phyloP scores from a whole-genome alignment of 2,329 filamentous ascomycete genomes.

The Penicillium griseofulvum region DNA sequence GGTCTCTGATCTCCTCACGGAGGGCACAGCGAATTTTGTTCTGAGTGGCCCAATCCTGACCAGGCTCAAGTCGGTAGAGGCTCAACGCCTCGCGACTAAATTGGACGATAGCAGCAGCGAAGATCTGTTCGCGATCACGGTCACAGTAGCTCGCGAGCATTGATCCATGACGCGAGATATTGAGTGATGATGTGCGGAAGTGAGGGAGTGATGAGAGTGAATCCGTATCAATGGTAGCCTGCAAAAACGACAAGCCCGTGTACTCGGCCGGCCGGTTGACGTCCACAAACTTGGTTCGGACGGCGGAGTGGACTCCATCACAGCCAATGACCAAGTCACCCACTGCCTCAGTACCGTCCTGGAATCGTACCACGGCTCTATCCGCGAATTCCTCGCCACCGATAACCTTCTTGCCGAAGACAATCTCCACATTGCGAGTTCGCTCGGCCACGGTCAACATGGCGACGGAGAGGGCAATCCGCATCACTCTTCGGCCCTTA shows the following conservation, averaged over 20 bases:
- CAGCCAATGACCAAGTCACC: slow-evolving; percentile 42
- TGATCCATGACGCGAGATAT: slow-evolving; percentile 39
- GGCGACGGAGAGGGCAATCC: slow-evolving; percentile 42
- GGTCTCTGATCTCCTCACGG: slow-evolving; percentile 34
- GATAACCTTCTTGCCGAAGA: slow-evolving; percentile 44
- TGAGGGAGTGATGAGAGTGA: slow-evolving; percentile 30
- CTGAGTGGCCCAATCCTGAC: slow-evolving; percentile 36
- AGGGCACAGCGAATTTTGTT: slow-evolving; percentile 36
- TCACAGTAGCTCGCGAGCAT: slow-evolving; percentile 43
- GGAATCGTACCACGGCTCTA: slow-evolving; percentile 36
- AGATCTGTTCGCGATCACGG: slow-evolving; percentile 36
- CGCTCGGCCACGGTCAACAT: slow-evolving; percentile 42
- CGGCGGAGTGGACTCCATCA: slow-evolving; percentile 43
- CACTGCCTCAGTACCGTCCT: slow-evolving; percentile 34
- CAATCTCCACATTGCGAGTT: slow-evolving; percentile 36
- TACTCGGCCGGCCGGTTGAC: slow-evolving; percentile 37
- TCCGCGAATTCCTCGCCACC: slow-evolving; percentile 34
- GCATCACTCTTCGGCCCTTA: slow-evolving; percentile 43
- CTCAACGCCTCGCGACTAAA: slow-evolving; percentile 31
- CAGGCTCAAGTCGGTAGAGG: slow-evolving; percentile 24
- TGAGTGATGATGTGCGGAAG: slow-evolving; percentile 42
- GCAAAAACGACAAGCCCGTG: slow-evolving; percentile 42
- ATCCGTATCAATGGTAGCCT: slow-evolving; percentile 32
- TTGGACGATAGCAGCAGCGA: slow-evolving; percentile 41
- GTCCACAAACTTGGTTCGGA: slow-evolving; percentile 40